These are phyloP conservation scores for Vigna mungo DNA, from an alignment of 306 rosid species.

Conservation along the genomic window DNA sequence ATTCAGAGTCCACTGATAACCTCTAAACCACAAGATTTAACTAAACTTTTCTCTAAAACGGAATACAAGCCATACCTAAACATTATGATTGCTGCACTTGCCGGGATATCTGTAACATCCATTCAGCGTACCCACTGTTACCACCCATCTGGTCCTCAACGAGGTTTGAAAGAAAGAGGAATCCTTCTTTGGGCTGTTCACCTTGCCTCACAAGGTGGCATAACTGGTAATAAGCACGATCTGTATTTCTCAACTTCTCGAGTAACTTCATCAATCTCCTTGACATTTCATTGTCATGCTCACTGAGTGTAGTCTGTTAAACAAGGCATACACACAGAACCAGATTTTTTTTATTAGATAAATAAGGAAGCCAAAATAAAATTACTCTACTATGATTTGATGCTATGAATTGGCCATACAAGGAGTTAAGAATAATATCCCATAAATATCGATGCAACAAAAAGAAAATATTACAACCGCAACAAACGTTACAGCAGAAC, in stretches of 20 bases:
- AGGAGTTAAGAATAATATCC: conserved; percentile 11
- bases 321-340: conserved; percentile 35
- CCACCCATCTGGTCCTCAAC: conserved; percentile 95
- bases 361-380: conserved; percentile 29
- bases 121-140: conserved; percentile 80
- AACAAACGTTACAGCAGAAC: background rate
- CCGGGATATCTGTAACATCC: conserved; percentile 87
- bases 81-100: conserved; percentile 86
- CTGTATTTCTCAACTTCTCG: conserved; percentile 70
- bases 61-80: conserved; percentile 54
- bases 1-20: background rate
- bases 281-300: conserved; percentile 81
- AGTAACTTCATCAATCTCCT: conserved; percentile 73
- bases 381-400: conserved; percentile 14
- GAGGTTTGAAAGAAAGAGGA: conserved; percentile 81
- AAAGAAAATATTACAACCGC: background rate
- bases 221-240: conserved; percentile 67
- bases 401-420: conserved; percentile 32
- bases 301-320: conserved; percentile 67
- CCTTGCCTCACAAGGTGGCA: conserved; percentile 97
- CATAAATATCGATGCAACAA: conserved; percentile 1
- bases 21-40: conserved; percentile 15
- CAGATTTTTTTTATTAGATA: conserved; percentile 11
- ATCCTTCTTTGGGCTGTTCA: conserved; percentile 95
- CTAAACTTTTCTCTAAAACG: background rate